Percentiles rank a stretch among this genome's conserved stretches.
Evolutionary conservation across 148 eudicot genomes (phyloP).

Genomic region (Pouteria glomerata): DNA sequence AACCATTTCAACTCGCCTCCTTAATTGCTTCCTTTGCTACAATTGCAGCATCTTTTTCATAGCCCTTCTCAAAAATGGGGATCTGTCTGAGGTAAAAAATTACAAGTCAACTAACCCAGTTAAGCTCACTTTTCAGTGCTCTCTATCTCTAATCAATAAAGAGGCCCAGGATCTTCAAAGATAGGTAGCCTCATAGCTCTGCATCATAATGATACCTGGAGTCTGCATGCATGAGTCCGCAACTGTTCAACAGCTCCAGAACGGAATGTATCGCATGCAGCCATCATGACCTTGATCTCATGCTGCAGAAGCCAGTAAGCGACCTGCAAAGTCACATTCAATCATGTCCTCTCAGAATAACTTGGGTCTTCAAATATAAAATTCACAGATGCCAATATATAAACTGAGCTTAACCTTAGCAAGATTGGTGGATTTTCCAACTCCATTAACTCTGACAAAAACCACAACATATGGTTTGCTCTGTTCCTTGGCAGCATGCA

Average conservation of each 20-base stretch:
- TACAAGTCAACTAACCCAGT: neutral
- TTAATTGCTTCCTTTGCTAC: conserved; percentile 98
- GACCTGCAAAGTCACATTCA: conserved; percentile 44
- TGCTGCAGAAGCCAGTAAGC: conserved; percentile 98
- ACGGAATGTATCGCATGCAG: conserved; percentile 97
- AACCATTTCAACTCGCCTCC: conserved; percentile 82
- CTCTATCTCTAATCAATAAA: neutral
- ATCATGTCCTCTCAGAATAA: conserved; percentile 8
- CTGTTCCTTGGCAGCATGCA: conserved; percentile 95
- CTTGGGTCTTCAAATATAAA: neutral
- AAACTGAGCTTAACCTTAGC: conserved; percentile 60
- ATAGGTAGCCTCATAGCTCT: too few species aligned
- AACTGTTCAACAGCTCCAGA: conserved; percentile 99
- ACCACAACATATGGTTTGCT: conserved; percentile 94
- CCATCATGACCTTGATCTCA: conserved; percentile 91
- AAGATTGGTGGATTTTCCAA: conserved; percentile 97
- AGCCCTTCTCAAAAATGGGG: conserved; percentile 98
- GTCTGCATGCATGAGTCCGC: conserved; percentile 96
- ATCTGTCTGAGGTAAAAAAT: conserved; percentile 34
- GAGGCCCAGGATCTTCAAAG: neutral
- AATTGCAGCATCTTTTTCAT: conserved; percentile 96
- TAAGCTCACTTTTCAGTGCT: neutral
- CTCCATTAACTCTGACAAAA: conserved; percentile 98
- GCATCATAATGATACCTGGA: conserved; percentile 55
- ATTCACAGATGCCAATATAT: neutral